Evolutionary conservation across 2,329 filamentous ascomycete species (phyloP), one percentile per base, ranked within the genome.

Genomic region (Calonectria hawksworthii): DNA sequence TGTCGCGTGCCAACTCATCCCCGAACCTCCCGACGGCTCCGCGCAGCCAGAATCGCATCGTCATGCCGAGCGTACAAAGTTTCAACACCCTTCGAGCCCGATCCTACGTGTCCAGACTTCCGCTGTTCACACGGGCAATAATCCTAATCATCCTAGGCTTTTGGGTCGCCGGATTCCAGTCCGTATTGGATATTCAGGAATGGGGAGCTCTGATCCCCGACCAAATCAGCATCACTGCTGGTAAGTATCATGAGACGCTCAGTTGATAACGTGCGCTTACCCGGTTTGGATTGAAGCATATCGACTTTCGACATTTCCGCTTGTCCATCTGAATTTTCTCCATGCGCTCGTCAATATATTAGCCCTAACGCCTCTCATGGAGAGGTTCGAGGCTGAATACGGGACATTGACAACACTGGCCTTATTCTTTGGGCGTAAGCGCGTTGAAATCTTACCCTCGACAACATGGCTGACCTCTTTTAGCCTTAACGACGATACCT

Each of bases 321-420:
- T 99, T 72, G 92, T 98, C 74, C 97, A 99, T 83, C 85, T 92
- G 56, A 94, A 94, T 80, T 90, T 98, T 83, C 88, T 98, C 80
- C 97, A 99, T 85, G 90, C 93, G 75, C 82, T 96, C 68, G 87
- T 98, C 82, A 98, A 99, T 85, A 84, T 95, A 30, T 68, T 98
- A 76, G 94, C 95, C 28, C 85, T 99, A 76, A 93, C 93, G 50
- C 97, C 97, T n/a, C 88, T 99, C 67, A 87, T 99, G 84, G 96
- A 98, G 86, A 92, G 96, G 75, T 99, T 99, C 85, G 97, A 99
- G 87, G 91, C 92, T 76, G 96, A 98, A 84, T 93, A 98, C 85
- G 97, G 97, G 68, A 99, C 96, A 10, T 88, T 99, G 82, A 95
- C 95, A 32, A 94, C 95, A n/a, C 84, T 98, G 76, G 92, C 95